A percentile compares a stretch with the other conserved stretches of the same genome.
phyloP scores from a whole-genome alignment of 768 basidiomycete species.

The Crassisporium funariophilum region DNA sequence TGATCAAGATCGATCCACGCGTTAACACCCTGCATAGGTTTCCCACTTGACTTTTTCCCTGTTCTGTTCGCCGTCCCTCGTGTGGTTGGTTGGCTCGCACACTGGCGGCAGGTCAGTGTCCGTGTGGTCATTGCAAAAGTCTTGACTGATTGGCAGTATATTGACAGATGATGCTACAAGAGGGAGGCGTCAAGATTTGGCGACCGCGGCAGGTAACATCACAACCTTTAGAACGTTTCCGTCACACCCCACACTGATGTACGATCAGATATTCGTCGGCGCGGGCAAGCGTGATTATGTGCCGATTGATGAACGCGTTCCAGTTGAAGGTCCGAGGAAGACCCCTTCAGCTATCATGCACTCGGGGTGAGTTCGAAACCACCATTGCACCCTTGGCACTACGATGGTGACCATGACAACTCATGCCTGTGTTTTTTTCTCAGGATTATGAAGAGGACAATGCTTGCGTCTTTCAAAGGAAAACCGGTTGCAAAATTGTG shows the following conservation, averaged over 20 bases:
- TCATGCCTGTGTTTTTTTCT: constrained; percentile 9
- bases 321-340: constrained; percentile 55
- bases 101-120: constrained; percentile 76
- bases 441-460: constrained; percentile 70
- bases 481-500: constrained; percentile 19
- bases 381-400: constrained; percentile 17
- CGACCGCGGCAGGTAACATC: constrained; percentile 72
- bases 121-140: constrained; percentile 1
- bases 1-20: constrained; percentile 2
- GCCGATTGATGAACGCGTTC: constrained; percentile 57
- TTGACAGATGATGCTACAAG: constrained; percentile 84
- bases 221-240: constrained; percentile 9
- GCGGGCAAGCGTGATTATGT: constrained; percentile 74
- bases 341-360: constrained; percentile 67
- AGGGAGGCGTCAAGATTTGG: constrained; percentile 93
- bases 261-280: constrained; percentile 76
- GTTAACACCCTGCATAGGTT: constrained; percentile 52
- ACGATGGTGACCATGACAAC: constrained; percentile 45
- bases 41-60: constrained; percentile 94
- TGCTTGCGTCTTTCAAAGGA: constrained; percentile 53
- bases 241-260: constrained; percentile 9
- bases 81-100: constrained; percentile 91
- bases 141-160: constrained; percentile 5
- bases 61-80: constrained; percentile 91
- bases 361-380: constrained; percentile 65